phyloP scores from a whole-genome alignment of 140 eudicot species.

The Stevia rebaudiana region DNA sequence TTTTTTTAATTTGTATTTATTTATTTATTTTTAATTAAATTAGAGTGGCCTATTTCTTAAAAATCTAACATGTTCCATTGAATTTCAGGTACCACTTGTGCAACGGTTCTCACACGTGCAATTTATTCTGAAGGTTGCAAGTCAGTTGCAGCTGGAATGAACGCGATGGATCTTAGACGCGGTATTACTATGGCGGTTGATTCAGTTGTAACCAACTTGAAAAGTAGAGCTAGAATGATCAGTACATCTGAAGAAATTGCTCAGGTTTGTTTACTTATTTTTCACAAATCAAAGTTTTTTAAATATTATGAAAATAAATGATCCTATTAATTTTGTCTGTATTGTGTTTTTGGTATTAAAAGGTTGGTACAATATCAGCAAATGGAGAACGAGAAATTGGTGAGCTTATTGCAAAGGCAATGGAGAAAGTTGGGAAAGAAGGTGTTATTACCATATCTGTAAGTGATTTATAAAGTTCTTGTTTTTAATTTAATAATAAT shows the following conservation, averaged over 20 bases:
- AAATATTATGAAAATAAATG: background rate
- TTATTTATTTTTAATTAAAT: too few relatives aligned
- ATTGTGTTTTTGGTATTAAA: background rate
- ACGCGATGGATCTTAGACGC: slow-evolving; percentile 82
- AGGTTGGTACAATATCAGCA: slow-evolving; percentile 58
- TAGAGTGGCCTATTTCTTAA: background rate
- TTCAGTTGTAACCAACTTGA: slow-evolving; percentile 49
- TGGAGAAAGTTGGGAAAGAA: slow-evolving; percentile 28
- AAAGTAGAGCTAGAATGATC: slow-evolving; percentile 61
- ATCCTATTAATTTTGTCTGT: background rate
- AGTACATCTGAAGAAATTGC: slow-evolving; percentile 69
- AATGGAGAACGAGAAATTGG: slow-evolving; percentile 52
- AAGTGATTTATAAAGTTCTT: background rate
- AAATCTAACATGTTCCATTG: background rate
- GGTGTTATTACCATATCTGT: slow-evolving; percentile 27
- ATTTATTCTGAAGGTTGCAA: slow-evolving; percentile 75
- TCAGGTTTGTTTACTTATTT: slow-evolving; percentile 30
- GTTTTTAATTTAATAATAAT: background rate
- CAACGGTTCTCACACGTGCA: slow-evolving; percentile 80
- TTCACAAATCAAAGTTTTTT: background rate
- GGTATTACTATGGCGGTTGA: slow-evolving; percentile 66
- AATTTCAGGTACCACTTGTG: slow-evolving; percentile 80
- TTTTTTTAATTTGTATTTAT: background rate
- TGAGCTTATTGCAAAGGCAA: slow-evolving; percentile 46
- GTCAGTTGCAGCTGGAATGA: slow-evolving; percentile 88